Percentiles rank a stretch among this genome's conserved stretches.
phyloP scores from a whole-genome alignment of 2,329 filamentous ascomycete genomes.

The Malbranchea zuffiana region DNA sequence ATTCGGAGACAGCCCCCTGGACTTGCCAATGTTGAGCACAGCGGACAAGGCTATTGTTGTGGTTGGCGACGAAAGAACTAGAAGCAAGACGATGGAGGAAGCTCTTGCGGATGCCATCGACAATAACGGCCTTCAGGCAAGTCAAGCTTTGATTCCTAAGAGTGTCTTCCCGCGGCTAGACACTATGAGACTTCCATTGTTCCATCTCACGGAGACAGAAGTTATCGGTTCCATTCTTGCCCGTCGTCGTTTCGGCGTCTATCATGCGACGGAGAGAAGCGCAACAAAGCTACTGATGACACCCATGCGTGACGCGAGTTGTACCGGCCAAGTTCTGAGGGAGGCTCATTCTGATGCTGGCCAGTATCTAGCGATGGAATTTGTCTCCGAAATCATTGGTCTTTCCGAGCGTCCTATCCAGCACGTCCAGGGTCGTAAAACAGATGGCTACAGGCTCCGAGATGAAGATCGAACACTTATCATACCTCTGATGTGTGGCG shows the following conservation, averaged over 20 bases:
- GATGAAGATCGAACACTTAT: conserved; percentile 44
- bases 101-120: conserved; percentile 36
- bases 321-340: conserved; percentile 39
- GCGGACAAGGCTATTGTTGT: conserved; percentile 48
- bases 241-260: conserved; percentile 17
- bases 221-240: conserved; percentile 22
- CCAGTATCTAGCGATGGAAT: conserved; percentile 43
- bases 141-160: conserved; percentile 40
- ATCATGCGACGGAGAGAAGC: conserved; percentile 37
- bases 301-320: conserved; percentile 41
- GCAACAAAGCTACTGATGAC: conserved; percentile 44
- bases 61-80: conserved; percentile 36
- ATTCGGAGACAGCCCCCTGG: conserved; percentile 51
- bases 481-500: conserved; percentile 52
- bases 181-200: conserved; percentile 32
- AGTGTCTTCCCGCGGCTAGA: conserved; percentile 35
- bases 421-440: conserved; percentile 43
- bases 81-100: conserved; percentile 46
- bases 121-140: conserved; percentile 29
- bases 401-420: conserved; percentile 39
- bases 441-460: conserved; percentile 37
- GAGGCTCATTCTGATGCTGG: conserved; percentile 42
- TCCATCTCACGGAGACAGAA: conserved; percentile 24
- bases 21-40: conserved; percentile 45
- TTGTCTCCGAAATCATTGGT: conserved; percentile 37